A percentile compares a stretch with the other conserved stretches of the same genome.
Evolutionary conservation across 2,329 filamentous ascomycete species (phyloP).

Genomic region (Monosporascus sp.): DNA sequence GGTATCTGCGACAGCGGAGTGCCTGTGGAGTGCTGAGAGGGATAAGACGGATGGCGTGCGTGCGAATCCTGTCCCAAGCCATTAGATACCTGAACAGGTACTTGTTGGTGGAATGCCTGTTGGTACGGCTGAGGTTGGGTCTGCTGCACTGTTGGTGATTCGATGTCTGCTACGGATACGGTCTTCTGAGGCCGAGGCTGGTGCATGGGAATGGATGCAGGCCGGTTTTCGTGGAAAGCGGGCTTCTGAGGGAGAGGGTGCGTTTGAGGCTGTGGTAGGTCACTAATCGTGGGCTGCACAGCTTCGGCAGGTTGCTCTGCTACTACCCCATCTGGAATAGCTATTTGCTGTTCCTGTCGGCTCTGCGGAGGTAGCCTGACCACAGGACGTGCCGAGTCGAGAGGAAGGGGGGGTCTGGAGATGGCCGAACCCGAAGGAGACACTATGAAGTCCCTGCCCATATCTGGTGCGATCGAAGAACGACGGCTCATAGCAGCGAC

Average conservation of each 20-base stretch:
- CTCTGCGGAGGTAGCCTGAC: constrained; percentile 73
- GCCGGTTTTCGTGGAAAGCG: constrained; percentile 50
- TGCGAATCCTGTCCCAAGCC: constrained; percentile 56
- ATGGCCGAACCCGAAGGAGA: constrained; percentile 77
- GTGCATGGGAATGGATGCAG: constrained; percentile 67
- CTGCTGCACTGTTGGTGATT: constrained; percentile 61
- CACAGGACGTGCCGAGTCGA: constrained; percentile 63
- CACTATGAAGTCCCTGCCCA: constrained; percentile 66
- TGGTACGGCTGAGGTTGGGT: constrained; percentile 52
- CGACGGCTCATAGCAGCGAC: constrained; percentile 82
- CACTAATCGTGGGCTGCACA: constrained; percentile 40
- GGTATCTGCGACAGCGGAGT: constrained; percentile 89
- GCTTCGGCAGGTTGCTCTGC: constrained; percentile 13
- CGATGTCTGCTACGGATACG: constrained; percentile 88
- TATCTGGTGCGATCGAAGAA: constrained; percentile 68
- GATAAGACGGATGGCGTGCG: constrained; percentile 62
- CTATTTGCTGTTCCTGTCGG: constrained; percentile 23
- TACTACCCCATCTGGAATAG: constrained; percentile 18
- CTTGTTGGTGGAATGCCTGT: constrained; percentile 89
- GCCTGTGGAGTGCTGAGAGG: constrained; percentile 64
- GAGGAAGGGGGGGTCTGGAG: constrained; percentile 58
- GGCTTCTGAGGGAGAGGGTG: constrained; percentile 56
- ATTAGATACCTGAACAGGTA: constrained; percentile 68
- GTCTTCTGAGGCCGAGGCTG: constrained; percentile 93
- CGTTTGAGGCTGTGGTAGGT: constrained; percentile 51